Conservation (phyloP, 2,329 filamentous ascomycete species). For the Paecilomyces sp. region DNA sequence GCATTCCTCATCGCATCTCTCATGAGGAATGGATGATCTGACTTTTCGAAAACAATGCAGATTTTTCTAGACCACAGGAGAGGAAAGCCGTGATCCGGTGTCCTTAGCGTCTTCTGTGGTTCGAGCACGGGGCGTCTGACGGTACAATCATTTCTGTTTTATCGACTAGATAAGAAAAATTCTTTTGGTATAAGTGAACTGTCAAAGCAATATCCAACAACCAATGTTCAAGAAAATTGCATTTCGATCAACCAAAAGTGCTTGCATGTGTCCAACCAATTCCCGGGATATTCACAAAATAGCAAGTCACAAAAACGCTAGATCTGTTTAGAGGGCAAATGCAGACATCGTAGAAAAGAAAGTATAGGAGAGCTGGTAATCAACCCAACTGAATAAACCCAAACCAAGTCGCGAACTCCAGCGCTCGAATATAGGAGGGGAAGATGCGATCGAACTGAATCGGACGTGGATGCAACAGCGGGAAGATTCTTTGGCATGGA, state of each 20-base stretch:
- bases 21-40: too few species aligned
- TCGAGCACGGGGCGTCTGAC: background rate
- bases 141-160: background rate
- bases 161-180: background rate
- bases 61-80: too few species aligned
- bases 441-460: slow-evolving; percentile 6
- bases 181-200: background rate
- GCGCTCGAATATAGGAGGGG: slow-evolving; percentile 7
- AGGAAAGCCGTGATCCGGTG: background rate
- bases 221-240: background rate
- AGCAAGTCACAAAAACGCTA: background rate
- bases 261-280: background rate
- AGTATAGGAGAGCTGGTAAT: background rate
- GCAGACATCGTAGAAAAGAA: background rate
- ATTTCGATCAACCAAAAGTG: background rate
- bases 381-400: background rate
- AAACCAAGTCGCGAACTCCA: slow-evolving; percentile 8
- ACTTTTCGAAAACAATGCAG: too few species aligned
- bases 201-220: background rate
- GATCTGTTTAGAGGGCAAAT: background rate
- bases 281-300: background rate
- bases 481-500: background rate
- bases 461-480: background rate
- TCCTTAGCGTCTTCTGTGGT: background rate
- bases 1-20: background rate